Evolutionary conservation across 2,329 filamentous ascomycete species (phyloP), one percentile per base, ranked within the genome.

Genomic region (Neofusicoccum cordaticola): DNA sequence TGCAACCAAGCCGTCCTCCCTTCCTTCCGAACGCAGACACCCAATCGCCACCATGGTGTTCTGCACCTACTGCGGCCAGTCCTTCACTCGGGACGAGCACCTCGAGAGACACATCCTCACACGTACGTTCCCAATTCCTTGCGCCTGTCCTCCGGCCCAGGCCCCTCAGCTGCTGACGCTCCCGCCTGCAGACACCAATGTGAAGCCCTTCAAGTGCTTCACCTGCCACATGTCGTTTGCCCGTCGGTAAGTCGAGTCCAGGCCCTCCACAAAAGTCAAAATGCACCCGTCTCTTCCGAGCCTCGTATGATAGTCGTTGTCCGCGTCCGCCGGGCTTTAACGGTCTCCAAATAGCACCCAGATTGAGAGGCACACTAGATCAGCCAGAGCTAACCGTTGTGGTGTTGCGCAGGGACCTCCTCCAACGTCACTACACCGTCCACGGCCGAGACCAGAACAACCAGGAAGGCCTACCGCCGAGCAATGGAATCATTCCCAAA

Each of bases 131-230:
- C 52, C 58, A 50, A 47, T 39, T 22, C 34, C n/a, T 42, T 31
- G 27, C 27, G 6, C 6, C 27, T 7, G 27, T 31, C 27, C 39
- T 13, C 15, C 51, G 6, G 6, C 15, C 31, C 11, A 17, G 31
- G 22, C 22, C 48, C 37, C 53, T 19, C 39, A 15, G 47, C 50
- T 64, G 45, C 66, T 68, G 42, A 71, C 53, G 22, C 65, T 61
- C 65, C 47, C 66, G 53, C 35, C 52, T 65, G 9, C 68, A 83
- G 81, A 84, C 68, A 84, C 81, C 63, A 83, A 83, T 70, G 80
- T 84, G n/a, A 84, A 84, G 72, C 82, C 82, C 2, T 84, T 82
- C 77, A 83, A 83, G 74, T 84, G 82, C 72, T 82, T 81, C 66
- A 83, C 80, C 41, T 84, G 82, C 69, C 81, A 84, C 66, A 84